Base-by-base conservation (phyloP, 225 moss, liverwort and hornwort species). In the Pseudoscleropodium purum region DNA sequence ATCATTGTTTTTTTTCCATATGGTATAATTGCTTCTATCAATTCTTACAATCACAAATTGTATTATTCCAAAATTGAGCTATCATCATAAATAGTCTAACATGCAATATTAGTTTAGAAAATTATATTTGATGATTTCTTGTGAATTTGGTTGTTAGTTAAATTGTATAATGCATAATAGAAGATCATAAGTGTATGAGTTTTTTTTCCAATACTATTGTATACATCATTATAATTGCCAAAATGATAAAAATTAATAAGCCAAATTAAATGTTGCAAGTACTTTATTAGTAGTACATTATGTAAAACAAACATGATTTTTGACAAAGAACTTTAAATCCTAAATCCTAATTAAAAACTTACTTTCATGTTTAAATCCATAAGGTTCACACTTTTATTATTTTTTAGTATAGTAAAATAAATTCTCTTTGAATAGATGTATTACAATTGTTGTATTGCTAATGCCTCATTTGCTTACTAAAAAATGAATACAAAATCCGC, bases 181-280 rank as follows among this genome's bases (percentile, higher is more conserved):
- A 41, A 9, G 5, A 15, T 15, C 1, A 26, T 26, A 41, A 26
- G 4, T 39, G 8, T 72, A 0, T 15, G 0, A 4, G 15, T 0
- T 7, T 15, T 15, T 5, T 0, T 23, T 30, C 56, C 7, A 27
- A 5, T 43, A 43, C 16, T 27, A 43, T 73, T 41, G 5, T 9
- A 14, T 24, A 2, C 3, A 41, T 72, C 41, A 26, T 41, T 41
- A 26, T 26, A 26, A 41, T 25, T 41, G 3, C 8, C 26, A 3
- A 41, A 72, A 9, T 26, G 3, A 41, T 72, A 15, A 41, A 41
- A 24, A 25, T 15, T 25, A 41, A 9, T 72, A 15, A 72, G 8
- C 39, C 41, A 72, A 41, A 72, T 39, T 26, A 4, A 39, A 72
- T 41, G 15, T 27, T 41, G 2, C 15, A 41, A 41, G 15, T 41